Evolutionary conservation across 148 eudicot genomes (phyloP), one percentile per base, ranked within the genome.

Genomic region (Nepenthes gracilis): DNA sequence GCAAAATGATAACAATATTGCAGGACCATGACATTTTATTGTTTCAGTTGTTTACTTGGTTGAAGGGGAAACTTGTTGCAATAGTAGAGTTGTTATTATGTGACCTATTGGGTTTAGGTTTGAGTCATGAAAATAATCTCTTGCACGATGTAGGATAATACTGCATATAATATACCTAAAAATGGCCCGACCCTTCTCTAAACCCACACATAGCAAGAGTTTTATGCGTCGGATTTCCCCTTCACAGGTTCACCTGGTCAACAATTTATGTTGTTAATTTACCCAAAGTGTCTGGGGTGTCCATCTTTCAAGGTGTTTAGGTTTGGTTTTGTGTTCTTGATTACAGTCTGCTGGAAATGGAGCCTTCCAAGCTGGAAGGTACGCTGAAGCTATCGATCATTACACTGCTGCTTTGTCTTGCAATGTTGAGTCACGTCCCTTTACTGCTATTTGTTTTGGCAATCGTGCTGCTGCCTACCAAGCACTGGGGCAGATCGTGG

Each of bases 381-480:
- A 86, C 67, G 65, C 76, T 59, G 99, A 93, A 76, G 95, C 99
- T 64, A 75, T 89, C 68, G 97, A 88, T 65, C 86, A 81, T 60
- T 93, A 93, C 66, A 84, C 89, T 36, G 79, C 89, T 70, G 89
- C 99, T 70, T 75, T 93, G 68, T 78, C 85, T 54, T 86, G 85
- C 68, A 86, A 76, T 43, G 81, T 85, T 32, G 95, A 88, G 74
- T 86, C 95, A 34, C 92, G 87, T 33, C 89, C 92, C 54, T 93
- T 84, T 72, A 78, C 95, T 60, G 94, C 99, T 58, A 77, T 88
- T 64, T 93, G 99, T 66, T 86, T 88, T 40, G 83, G 96, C 64
- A 93, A 93, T 65, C 95, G 96, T 57, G 96, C 96, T 72, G 99
- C 99, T 65, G 95, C 96, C 33, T 88, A 82, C 68, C 85, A 82